Evolutionary conservation across 257 asterid species (phyloP).

Genomic region (Lavandula angustifolia): DNA sequence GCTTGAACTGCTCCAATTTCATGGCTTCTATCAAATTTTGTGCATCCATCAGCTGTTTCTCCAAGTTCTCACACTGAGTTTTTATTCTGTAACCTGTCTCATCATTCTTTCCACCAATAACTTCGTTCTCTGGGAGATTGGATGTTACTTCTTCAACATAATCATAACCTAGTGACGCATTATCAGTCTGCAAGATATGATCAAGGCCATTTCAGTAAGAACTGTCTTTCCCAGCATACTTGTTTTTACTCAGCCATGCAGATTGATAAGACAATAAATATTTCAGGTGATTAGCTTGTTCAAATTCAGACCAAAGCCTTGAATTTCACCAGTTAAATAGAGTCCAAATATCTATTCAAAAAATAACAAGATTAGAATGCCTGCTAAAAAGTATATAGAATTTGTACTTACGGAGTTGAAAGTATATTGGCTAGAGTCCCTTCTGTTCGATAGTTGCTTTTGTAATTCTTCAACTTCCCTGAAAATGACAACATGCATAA

Average conservation of each 20-base stretch:
- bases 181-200: constrained; percentile 42
- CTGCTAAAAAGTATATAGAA: constrained; percentile 17
- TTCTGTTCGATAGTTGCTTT: constrained; percentile 38
- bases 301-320: constrained; percentile 8
- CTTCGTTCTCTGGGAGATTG: constrained; percentile 34
- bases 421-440: constrained; percentile 43
- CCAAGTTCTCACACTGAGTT: constrained; percentile 40
- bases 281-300: constrained; percentile 5
- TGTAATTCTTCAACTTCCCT: constrained; percentile 57
- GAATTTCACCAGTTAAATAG: constrained; percentile 12
- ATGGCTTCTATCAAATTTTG: constrained; percentile 47
- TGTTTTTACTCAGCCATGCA: constrained; percentile 14
- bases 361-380: constrained; percentile 14
- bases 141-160: constrained; percentile 39
- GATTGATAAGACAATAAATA: constrained; percentile 4
- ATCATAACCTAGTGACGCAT: constrained; percentile 36
- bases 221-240: constrained; percentile 8
- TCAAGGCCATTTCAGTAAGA: constrained; percentile 18
- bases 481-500: constrained; percentile 26
- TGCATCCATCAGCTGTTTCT: constrained; percentile 55
- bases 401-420: constrained; percentile 45
- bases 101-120: constrained; percentile 29
- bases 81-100: constrained; percentile 29
- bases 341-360: background rate
- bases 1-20: constrained; percentile 53